These are phyloP conservation scores for Capsella bursapastoris DNA, from an alignment of 345 rosid genomes.

Conservation along the genomic window DNA sequence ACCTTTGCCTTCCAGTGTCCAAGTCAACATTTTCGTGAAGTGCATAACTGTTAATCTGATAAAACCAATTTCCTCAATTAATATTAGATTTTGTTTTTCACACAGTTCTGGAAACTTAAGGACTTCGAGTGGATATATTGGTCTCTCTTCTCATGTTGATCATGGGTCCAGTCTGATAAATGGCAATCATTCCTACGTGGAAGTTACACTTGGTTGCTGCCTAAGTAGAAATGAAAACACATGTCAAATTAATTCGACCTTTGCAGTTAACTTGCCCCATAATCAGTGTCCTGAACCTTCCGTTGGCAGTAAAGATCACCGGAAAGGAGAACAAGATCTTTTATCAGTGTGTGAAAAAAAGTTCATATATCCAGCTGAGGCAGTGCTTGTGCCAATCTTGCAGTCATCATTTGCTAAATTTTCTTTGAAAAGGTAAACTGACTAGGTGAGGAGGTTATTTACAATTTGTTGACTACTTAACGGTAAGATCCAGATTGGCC, in stretches of 20 bases:
- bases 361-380: slow-evolving; percentile 87
- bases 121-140: slow-evolving; percentile 65
- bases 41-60: slow-evolving; percentile 11
- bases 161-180: slow-evolving; percentile 68
- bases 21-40: slow-evolving; percentile 17
- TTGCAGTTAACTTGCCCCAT: slow-evolving; percentile 56
- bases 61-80: slow-evolving; percentile 25
- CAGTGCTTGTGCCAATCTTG: slow-evolving; percentile 89
- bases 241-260: slow-evolving; percentile 49
- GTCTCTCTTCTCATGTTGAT: slow-evolving; percentile 68
- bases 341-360: slow-evolving; percentile 59
- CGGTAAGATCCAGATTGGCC: slow-evolving; percentile 31
- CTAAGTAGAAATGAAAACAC: slow-evolving; percentile 54
- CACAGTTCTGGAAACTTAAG: slow-evolving; percentile 65
- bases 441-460: slow-evolving; percentile 32
- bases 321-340: slow-evolving; percentile 54
- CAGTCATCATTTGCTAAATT: slow-evolving; percentile 82
- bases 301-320: slow-evolving; percentile 60
- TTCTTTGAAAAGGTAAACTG: slow-evolving; percentile 80
- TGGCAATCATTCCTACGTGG: slow-evolving; percentile 74
- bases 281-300: slow-evolving; percentile 65
- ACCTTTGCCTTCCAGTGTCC: slow-evolving; percentile 10
- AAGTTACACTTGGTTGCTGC: slow-evolving; percentile 84
- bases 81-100: slow-evolving; percentile 30
- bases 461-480: slow-evolving; percentile 21